Evolutionary conservation across 768 basidiomycete species (phyloP), one percentile per base, ranked within the genome.

Genomic region (Stropharia rugosoannulata): DNA sequence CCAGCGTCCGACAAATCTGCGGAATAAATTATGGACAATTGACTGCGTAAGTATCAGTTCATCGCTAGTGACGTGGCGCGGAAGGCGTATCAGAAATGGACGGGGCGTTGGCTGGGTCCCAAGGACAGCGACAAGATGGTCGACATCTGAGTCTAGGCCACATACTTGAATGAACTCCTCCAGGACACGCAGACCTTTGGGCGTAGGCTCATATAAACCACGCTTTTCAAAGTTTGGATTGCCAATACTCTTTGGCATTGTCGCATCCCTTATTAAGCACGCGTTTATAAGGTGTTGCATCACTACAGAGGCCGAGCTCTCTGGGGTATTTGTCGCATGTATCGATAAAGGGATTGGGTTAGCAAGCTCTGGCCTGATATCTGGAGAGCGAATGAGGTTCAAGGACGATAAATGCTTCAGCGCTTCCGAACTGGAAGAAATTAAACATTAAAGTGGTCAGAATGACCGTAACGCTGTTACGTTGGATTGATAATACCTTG

Each of bases 41-140:
- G 49, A 35, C 16, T 50, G 54, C 6, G 54, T 59, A 49, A 59
- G 32, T 25, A 59, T 37, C 27, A 55, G 25, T 4, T 55, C 54
- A 15, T 59, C 58, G 29, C 55, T 45, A 7, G 43, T 51, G 11
- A 27, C 32, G 29, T 32, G 22, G 10, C 58, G 58, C 46, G 46
- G 35, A 11, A 59, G 19, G 4, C 58, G 53, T 49, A 49, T 51
- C 27, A 59, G 36, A 15, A 42, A 51, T 22, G 58, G 58, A 27
- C 58, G 49, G 4, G 58, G 58, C 1, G 36, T 40, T 5, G 58
- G 45, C 19, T 55, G 49, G 5, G 54, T 46, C 19, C 38, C 27
- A n/a, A 55, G 58, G 9, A 47, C 46, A 5, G 42, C 58, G 13
- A 55, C 16, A 22, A 59, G 58, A 42, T 59, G 58, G 22, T 55